Conservation (phyloP, 75 land plant genomes). For the Selaginella tamariscina region DNA sequence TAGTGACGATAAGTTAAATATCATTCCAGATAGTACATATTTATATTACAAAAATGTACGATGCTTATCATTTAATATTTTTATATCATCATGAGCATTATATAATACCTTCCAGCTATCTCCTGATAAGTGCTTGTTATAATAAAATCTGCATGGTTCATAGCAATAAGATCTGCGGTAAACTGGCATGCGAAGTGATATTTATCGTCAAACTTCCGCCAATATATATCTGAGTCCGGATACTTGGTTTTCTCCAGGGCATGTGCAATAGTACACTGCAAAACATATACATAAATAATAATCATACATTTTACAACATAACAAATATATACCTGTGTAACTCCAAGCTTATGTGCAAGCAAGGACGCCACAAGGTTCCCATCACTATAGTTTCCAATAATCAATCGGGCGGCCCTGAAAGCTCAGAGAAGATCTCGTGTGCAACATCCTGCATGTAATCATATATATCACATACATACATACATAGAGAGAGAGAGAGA, state of each 20-base stretch:
- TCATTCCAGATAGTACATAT: too few species aligned
- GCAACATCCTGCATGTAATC: conserved; percentile 47
- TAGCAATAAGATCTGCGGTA: conserved; percentile 76
- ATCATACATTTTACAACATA: neutral
- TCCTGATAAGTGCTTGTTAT: conserved; percentile 93
- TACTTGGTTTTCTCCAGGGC: conserved; percentile 94
- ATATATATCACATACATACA: neutral
- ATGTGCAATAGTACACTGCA: conserved; percentile 77
- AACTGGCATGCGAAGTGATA: conserved; percentile 91
- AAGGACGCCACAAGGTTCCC: conserved; percentile 74
- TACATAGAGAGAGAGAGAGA: neutral
- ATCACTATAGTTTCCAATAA: conserved; percentile 75
- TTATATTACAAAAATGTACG: too few species aligned
- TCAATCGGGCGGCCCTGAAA: conserved; percentile 67
- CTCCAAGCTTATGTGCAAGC: conserved; percentile 43
- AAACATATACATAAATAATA: neutral
- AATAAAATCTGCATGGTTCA: conserved; percentile 83
- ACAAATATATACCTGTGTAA: conserved; percentile 40
- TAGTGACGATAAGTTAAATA: too few species aligned
- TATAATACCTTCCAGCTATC: conserved; percentile 83
- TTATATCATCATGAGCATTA: too few species aligned
- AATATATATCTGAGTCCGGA: conserved; percentile 68
- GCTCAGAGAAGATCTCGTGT: conserved; percentile 33
- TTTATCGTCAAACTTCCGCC: conserved; percentile 62
- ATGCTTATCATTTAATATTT: too few species aligned